Evolutionary conservation across 164 flowering plant species (phyloP), one percentile per base, ranked within the genome.

Genomic region (Aristolochia californica): DNA sequence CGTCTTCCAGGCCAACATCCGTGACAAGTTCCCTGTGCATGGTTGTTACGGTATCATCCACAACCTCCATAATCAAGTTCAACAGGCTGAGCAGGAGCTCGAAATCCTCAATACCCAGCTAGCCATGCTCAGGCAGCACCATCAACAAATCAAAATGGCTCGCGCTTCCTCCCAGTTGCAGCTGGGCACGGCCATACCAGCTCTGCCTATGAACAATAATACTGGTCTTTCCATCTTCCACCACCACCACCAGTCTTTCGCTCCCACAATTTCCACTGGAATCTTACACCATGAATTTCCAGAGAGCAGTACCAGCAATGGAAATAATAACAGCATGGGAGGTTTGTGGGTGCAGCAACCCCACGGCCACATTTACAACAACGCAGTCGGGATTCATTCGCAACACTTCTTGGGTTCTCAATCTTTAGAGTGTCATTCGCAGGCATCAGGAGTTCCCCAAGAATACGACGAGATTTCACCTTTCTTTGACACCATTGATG

Each of bases 391-490:
- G 20, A 45, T 8, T 11, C 14, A 13, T 16, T 11, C 12, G 45
- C 16, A 16, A 48, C 21, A 10, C n/a, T 20, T 23, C n/a, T n/a
- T 48, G 45, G 44, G 22, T 44, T 59, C 38, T 13, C 56, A 24
- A 28, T 17, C 45, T 66, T 25, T 16, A 48, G 51, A 10, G 51
- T n/a, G n/a, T n/a, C n/a, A n/a, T n/a, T n/a, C n/a, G n/a, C n/a
- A n/a, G 16, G 22, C n/a, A 48, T 48, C 21, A 10, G 18, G 72
- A 66, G 63, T 45, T 4, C 49, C 66, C 14, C 80, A 75, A 48
- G 84, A 78, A 24, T 78, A 77, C 26, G 84, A 83, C 62, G 88
- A 79, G 48, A 65, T 83, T 30, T 78, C 79, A 47, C 78, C 80
- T 0, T 80, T 78, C 47, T 83, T 81, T 3, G 85, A 81, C 34